phyloP scores from a whole-genome alignment of 306 rosid genomes.

The Ormosia emarginata region DNA sequence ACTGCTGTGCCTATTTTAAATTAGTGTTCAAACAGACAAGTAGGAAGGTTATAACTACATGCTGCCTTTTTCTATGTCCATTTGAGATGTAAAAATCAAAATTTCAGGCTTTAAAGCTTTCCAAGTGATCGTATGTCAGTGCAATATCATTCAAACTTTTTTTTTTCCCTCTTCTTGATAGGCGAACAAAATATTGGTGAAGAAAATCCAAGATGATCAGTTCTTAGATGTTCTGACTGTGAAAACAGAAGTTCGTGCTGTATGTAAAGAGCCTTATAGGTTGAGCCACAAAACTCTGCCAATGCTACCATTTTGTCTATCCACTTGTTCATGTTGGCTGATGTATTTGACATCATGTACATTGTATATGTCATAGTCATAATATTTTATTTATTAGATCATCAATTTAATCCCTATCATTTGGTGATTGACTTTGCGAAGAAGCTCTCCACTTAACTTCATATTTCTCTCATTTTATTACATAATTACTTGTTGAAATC shows the following conservation, averaged over 20 bases:
- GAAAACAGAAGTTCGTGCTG: slow-evolving; percentile 77
- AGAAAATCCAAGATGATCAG: slow-evolving; percentile 91
- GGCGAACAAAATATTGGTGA: slow-evolving; percentile 81
- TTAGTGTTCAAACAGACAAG: slow-evolving; percentile 2
- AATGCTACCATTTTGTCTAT: slow-evolving; percentile 17
- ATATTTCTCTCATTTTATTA: no score
- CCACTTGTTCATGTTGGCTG: slow-evolving; percentile 5
- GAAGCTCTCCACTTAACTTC: no score
- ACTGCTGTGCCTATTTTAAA: slow-evolving; percentile 14
- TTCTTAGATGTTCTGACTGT: slow-evolving; percentile 81
- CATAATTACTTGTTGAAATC: no score
- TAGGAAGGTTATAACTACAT: not conserved
- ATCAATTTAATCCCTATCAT: slow-evolving; percentile 28
- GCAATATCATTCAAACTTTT: slow-evolving; percentile 26
- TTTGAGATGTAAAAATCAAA: not conserved
- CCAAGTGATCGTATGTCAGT: not conserved
- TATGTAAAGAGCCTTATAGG: slow-evolving; percentile 97
- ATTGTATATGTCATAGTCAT: slow-evolving; percentile 7
- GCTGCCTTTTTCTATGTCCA: slow-evolving; percentile 7
- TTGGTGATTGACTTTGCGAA: no score
- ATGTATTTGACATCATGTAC: slow-evolving; percentile 16
- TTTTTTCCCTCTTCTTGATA: slow-evolving; percentile 37
- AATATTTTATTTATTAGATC: slow-evolving; percentile 42
- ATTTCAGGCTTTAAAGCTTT: slow-evolving; percentile 1
- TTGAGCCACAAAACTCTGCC: slow-evolving; percentile 28